Percentiles rank a stretch among this genome's conserved stretches.
Conservation (phyloP, 768 basidiomycete genomes). For the Suillus placidus region DNA sequence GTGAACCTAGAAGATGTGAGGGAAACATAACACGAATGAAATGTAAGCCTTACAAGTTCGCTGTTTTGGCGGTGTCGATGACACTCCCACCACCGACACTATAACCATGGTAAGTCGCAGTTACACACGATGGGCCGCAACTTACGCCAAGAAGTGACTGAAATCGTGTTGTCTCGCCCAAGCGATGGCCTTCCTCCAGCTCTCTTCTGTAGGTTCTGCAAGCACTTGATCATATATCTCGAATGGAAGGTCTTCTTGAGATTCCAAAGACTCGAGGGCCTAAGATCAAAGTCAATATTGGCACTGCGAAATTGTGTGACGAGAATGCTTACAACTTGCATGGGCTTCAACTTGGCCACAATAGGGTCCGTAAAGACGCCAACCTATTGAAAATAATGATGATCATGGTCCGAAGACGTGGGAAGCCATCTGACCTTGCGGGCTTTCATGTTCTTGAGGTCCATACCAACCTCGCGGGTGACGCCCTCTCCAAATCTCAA, state of each 20-base stretch:
- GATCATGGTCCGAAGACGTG: conserved; percentile 11
- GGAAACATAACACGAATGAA: background rate
- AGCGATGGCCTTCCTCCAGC: conserved; percentile 84
- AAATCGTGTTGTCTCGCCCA: conserved; percentile 89
- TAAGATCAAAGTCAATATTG: conserved; percentile 30
- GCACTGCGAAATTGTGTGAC: background rate
- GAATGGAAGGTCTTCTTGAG: conserved; percentile 74
- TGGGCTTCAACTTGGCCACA: conserved; percentile 77
- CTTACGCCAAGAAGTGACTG: conserved; percentile 90
- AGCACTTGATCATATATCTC: conserved; percentile 82
- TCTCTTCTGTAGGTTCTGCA: conserved; percentile 90
- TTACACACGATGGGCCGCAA: conserved; percentile 16
- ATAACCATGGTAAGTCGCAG: conserved; percentile 9
- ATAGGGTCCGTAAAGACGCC: conserved; percentile 93
- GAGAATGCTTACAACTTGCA: conserved; percentile 65
- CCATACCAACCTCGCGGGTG: conserved; percentile 90
- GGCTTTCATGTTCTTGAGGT: conserved; percentile 91
- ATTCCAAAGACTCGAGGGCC: conserved; percentile 80
- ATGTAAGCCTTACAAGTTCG: conserved; percentile 66
- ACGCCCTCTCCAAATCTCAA: conserved; percentile 90
- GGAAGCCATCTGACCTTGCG: conserved; percentile 59
- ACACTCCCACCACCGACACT: conserved; percentile 93
- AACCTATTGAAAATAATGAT: conserved; percentile 54
- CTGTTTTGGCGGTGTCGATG: conserved; percentile 95
- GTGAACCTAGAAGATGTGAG: conserved; percentile 58